Conservation (phyloP, 2,329 filamentous ascomycete species). For the Verticillium tricorpus region DNA sequence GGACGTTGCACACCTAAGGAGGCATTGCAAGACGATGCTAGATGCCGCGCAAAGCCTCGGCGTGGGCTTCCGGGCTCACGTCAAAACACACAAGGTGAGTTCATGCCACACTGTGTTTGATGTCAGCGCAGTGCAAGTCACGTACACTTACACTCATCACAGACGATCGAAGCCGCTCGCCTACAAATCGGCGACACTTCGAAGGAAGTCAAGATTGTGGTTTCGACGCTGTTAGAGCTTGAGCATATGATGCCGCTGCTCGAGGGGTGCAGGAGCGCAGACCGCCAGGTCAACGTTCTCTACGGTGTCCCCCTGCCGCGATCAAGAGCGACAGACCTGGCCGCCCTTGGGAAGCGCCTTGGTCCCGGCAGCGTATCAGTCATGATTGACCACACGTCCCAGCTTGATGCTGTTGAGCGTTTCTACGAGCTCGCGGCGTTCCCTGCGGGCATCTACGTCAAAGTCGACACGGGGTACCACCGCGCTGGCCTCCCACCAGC, state of each 20-base stretch:
- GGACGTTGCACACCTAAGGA: slow-evolving; percentile 45
- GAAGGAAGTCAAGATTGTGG: slow-evolving; percentile 46
- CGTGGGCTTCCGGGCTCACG: slow-evolving; percentile 55
- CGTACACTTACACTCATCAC: fast-evolving
- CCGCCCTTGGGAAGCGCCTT: slow-evolving; percentile 37
- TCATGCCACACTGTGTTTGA: too few relatives aligned
- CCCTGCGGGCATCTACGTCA: slow-evolving; percentile 45
- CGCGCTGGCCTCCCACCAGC: slow-evolving; percentile 51
- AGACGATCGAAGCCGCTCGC: slow-evolving; percentile 51
- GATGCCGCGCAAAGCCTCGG: slow-evolving; percentile 39
- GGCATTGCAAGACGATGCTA: slow-evolving; percentile 56
- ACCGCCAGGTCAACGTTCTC: slow-evolving; percentile 34
- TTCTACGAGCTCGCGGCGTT: slow-evolving; percentile 23
- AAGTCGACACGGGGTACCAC: slow-evolving; percentile 61
- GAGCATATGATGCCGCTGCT: slow-evolving; percentile 49
- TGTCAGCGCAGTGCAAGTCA: too few relatives aligned
- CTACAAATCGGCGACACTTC: slow-evolving; percentile 45
- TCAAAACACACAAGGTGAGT: slow-evolving; percentile 61
- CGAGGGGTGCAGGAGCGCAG: background rate
- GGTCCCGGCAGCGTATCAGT: slow-evolving; percentile 43
- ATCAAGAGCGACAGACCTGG: slow-evolving; percentile 47
- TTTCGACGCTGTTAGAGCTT: slow-evolving; percentile 55
- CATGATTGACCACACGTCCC: slow-evolving; percentile 52
- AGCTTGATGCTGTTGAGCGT: slow-evolving; percentile 29
- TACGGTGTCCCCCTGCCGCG: slow-evolving; percentile 57